Conservation (phyloP, 257 asterid genomes). For the Rhazya stricta region DNA sequence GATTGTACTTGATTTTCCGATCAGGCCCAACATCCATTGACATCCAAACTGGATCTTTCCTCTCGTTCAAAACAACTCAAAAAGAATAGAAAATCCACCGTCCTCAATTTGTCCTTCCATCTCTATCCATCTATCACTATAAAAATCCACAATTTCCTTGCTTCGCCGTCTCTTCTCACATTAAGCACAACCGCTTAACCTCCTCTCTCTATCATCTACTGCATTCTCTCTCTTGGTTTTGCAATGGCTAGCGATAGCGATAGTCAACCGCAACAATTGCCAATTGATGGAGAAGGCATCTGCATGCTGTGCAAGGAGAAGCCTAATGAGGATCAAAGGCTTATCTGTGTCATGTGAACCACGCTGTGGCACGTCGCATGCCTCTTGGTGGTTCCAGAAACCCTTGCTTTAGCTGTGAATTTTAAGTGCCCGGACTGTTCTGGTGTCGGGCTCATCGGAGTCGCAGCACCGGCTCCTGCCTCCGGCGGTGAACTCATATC, state of each 20-base stretch:
- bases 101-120: background rate
- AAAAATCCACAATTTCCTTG: background rate
- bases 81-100: background rate
- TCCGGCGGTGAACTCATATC: slow-evolving; percentile 40
- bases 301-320: slow-evolving; percentile 67
- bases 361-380: slow-evolving; percentile 86
- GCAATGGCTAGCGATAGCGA: slow-evolving; percentile 9
- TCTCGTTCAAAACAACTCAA: background rate
- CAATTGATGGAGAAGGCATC: slow-evolving; percentile 59
- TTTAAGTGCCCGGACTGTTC: slow-evolving; percentile 77
- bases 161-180: background rate
- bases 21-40: background rate
- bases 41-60: background rate
- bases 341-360: slow-evolving; percentile 57
- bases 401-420: slow-evolving; percentile 25
- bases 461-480: slow-evolving; percentile 35
- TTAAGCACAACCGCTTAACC: background rate
- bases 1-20: background rate
- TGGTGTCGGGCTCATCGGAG: slow-evolving; percentile 52
- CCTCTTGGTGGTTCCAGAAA: slow-evolving; percentile 31
- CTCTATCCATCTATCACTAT: background rate
- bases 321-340: slow-evolving; percentile 40
- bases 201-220: background rate
- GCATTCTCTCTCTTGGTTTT: background rate
- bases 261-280: slow-evolving; percentile 30